A percentile compares a stretch with the other conserved stretches of the same genome.
Conservation (phyloP, 805 yeast genomes). For the Ascoidea tarda region DNA sequence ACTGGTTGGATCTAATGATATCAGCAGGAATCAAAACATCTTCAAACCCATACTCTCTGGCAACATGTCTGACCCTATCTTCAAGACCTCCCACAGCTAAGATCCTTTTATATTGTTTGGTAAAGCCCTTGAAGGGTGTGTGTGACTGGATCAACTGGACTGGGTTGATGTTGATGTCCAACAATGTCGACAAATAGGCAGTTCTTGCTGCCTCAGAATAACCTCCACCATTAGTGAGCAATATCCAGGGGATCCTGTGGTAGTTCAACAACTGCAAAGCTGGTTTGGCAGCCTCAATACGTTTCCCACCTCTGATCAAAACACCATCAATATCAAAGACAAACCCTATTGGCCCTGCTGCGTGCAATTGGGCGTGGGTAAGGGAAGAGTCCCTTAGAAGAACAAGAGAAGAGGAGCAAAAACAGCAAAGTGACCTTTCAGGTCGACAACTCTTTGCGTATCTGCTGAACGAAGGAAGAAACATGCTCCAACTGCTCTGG, state of each 20-base stretch:
- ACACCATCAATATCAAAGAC: constrained; percentile 70
- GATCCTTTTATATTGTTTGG: constrained; percentile 39
- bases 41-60: constrained; percentile 61
- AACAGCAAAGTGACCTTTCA: too few relatives aligned
- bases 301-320: constrained; percentile 53
- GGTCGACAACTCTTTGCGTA: too few relatives aligned
- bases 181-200: constrained; percentile 11
- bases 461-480: too few relatives aligned
- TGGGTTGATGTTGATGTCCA: constrained; percentile 26
- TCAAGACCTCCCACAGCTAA: constrained; percentile 76
- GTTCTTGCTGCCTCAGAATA: constrained; percentile 49
- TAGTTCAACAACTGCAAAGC: constrained; percentile 42
- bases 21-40: constrained; percentile 67
- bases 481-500: too few relatives aligned
- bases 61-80: constrained; percentile 59
- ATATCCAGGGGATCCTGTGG: constrained; percentile 56
- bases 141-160: constrained; percentile 74
- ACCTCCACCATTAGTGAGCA: constrained; percentile 90
- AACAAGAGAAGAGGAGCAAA: too few relatives aligned
- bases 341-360: constrained; percentile 12
- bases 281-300: constrained; percentile 50
- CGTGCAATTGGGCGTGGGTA: too few relatives aligned
- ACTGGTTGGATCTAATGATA: constrained; percentile 39
- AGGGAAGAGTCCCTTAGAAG: too few relatives aligned
- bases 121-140: constrained; percentile 62